These are phyloP conservation scores for Talaromyces nanjingensis DNA, from an alignment of 495 filamentous ascomycete species.

Conservation along the genomic window DNA sequence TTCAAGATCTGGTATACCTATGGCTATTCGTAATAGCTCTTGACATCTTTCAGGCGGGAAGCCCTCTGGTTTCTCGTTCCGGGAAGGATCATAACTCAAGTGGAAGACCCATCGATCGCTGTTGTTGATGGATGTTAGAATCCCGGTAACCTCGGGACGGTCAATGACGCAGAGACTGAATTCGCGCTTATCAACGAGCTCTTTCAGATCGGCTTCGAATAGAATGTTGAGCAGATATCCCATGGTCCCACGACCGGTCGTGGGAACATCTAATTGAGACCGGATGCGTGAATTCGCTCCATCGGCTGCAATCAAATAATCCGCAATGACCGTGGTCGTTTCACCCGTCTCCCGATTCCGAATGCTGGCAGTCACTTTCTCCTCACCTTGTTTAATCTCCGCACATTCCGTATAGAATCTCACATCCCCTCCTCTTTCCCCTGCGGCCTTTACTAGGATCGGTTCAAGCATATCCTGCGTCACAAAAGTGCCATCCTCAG, in stretches of 20 bases:
- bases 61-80: constrained; percentile 14
- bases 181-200: constrained; percentile 19
- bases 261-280: constrained; percentile 11
- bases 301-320: constrained; percentile 16
- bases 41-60: constrained; percentile 16
- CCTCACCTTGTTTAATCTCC: constrained; percentile 9
- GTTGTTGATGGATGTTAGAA: constrained; percentile 26
- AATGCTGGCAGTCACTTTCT: constrained; percentile 11
- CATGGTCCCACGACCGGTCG: constrained; percentile 16
- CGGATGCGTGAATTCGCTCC: constrained; percentile 14
- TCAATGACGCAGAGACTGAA: constrained; percentile 17
- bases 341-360: constrained; percentile 13
- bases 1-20: constrained; percentile 15
- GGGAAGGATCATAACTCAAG: constrained; percentile 15
- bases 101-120: constrained; percentile 22
- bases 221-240: constrained; percentile 25
- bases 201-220: constrained; percentile 19
- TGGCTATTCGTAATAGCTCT: constrained; percentile 15
- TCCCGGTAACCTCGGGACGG: constrained; percentile 16
- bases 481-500: constrained; percentile 13
- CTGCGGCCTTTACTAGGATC: constrained; percentile 13
- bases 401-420: constrained; percentile 12
- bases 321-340: constrained; percentile 6
- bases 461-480: constrained; percentile 18
- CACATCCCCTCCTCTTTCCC: constrained; percentile 15